A percentile compares a stretch with the other conserved stretches of the same genome.
phyloP scores from a whole-genome alignment of 306 rosid species.

The Vachellia collinsii region DNA sequence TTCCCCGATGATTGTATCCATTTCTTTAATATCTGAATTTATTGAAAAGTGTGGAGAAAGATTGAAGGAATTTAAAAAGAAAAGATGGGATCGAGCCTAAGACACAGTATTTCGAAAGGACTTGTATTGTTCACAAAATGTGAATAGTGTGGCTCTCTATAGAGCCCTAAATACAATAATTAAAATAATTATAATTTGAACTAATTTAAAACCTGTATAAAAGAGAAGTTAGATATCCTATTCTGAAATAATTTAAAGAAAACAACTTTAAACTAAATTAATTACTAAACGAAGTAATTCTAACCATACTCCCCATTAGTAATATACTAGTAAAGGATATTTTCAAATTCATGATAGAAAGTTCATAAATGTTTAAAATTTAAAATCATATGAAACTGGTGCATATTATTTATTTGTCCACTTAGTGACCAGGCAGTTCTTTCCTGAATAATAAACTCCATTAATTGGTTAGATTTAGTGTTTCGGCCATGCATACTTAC shows the following conservation, averaged over 20 bases:
- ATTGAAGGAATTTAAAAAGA: neutral
- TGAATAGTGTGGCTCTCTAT: neutral
- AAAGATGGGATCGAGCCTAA: neutral
- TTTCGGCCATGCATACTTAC: slow-evolving; percentile 4
- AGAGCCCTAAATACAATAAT: neutral
- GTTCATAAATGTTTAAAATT: slow-evolving; percentile 15
- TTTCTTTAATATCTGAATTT: no score
- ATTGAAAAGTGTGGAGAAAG: neutral
- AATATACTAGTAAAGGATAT: neutral
- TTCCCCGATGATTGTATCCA: neutral
- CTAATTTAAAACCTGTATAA: neutral
- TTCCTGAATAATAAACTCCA: neutral
- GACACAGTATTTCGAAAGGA: neutral
- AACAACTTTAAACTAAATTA: neutral
- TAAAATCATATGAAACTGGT: slow-evolving; percentile 21
- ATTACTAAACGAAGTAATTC: neutral
- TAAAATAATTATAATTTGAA: neutral
- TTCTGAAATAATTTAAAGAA: neutral
- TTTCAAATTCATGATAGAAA: slow-evolving; percentile 16
- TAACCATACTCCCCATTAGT: neutral
- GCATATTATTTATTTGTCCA: slow-evolving; percentile 5
- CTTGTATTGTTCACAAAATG: neutral
- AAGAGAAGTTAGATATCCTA: neutral
- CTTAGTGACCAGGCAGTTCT: neutral
- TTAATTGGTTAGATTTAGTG: neutral